A percentile compares a stretch with the other conserved stretches of the same genome.
Evolutionary conservation across 192 early-diverging fungal genomes (phyloP).

Genomic region (Backusella tuberculispora): DNA sequence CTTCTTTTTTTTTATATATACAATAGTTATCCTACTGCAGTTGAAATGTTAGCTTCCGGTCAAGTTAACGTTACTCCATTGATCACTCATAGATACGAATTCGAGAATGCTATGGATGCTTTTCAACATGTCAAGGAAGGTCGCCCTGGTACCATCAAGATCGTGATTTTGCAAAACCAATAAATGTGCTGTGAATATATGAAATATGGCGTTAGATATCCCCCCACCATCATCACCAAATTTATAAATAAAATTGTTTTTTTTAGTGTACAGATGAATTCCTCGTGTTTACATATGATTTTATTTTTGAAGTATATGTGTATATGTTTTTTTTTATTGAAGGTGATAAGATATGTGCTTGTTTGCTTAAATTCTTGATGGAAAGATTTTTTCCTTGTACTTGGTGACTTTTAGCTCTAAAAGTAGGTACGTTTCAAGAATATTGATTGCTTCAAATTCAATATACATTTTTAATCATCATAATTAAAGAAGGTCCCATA

Average conservation of each 20-base stretch:
- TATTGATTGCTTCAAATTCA: too few species aligned
- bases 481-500: too few species aligned
- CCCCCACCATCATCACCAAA: not conserved
- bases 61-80: conserved; percentile 45
- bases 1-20: not conserved
- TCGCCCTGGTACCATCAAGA: conserved; percentile 46
- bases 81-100: conserved; percentile 45
- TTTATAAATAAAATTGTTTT: conserved; percentile 3
- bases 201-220: not conserved
- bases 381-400: too few species aligned
- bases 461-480: too few species aligned
- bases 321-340: too few species aligned
- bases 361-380: too few species aligned
- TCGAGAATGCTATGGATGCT: conserved; percentile 43
- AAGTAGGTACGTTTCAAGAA: too few species aligned
- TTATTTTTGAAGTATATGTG: too few species aligned
- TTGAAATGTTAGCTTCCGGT: conserved; percentile 43
- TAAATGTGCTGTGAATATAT: not conserved
- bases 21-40: conserved; percentile 38
- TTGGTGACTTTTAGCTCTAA: too few species aligned
- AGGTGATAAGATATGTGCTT: too few species aligned
- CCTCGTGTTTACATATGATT: too few species aligned
- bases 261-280: not conserved
- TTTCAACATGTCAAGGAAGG: conserved; percentile 45
- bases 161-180: conserved; percentile 32